Evolutionary conservation across 1,139 yeast species (phyloP).

Genomic region (Lodderomyces oxycetoniae): DNA sequence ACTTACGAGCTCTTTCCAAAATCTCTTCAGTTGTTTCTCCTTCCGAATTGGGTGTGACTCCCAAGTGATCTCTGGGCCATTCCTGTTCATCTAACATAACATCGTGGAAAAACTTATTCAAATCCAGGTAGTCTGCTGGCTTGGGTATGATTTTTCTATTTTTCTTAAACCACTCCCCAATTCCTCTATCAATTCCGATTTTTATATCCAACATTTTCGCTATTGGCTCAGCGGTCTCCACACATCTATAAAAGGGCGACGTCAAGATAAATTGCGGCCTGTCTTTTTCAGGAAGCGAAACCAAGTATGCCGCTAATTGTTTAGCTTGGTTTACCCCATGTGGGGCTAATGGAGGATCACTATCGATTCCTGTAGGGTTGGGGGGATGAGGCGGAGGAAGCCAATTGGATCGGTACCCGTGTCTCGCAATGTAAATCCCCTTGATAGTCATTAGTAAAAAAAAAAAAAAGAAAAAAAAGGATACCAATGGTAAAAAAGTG

Average conservation of each 20-base stretch:
- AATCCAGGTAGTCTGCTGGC: conserved; percentile 51
- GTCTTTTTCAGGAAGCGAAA: conserved; percentile 34
- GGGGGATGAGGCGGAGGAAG: conserved; percentile 70
- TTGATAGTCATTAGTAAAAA: conserved; percentile 46
- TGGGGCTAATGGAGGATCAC: conserved; percentile 74
- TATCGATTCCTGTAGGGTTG: conserved; percentile 78
- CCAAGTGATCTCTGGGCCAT: conserved; percentile 43
- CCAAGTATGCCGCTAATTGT: conserved; percentile 56
- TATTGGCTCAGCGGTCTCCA: conserved; percentile 75
- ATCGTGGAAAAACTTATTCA: conserved; percentile 47
- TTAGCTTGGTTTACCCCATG: conserved; percentile 80
- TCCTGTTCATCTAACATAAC: conserved; percentile 32
- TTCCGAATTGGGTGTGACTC: conserved; percentile 45
- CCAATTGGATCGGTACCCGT: conserved; percentile 84
- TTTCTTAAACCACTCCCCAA: conserved; percentile 67
- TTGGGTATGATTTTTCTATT: conserved; percentile 49
- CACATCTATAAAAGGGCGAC: conserved; percentile 87
- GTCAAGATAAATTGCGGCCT: conserved; percentile 61
- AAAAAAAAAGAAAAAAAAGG: too few relatives aligned
- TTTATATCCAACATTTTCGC: conserved; percentile 52
- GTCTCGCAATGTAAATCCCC: conserved; percentile 53
- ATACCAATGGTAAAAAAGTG: too few relatives aligned
- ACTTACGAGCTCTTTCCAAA: conserved; percentile 47
- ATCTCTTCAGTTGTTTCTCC: conserved; percentile 70
- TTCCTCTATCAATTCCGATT: conserved; percentile 65